A percentile compares a stretch with the other conserved stretches of the same genome.
Conservation (phyloP, 176 grass and related monocot species). For the Sorghum bicolor region DNA sequence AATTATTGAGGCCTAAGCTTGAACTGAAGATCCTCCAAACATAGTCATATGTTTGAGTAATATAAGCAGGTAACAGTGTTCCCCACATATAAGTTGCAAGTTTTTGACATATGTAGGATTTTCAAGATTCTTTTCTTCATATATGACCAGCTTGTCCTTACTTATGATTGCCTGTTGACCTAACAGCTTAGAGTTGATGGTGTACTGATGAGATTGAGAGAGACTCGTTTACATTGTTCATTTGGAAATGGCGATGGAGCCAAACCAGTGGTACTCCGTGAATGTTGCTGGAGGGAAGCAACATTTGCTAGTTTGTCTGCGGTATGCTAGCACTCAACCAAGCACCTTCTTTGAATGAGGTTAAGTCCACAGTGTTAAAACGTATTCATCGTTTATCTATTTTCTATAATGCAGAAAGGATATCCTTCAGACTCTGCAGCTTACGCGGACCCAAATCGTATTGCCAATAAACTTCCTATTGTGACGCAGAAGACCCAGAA, state of each 20-base stretch:
- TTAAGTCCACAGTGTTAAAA: neutral
- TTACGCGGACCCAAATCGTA: slow-evolving; percentile 73
- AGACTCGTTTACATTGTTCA: slow-evolving; percentile 75
- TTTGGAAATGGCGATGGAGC: slow-evolving; percentile 55
- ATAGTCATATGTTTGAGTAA: neutral
- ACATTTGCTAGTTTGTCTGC: slow-evolving; percentile 63
- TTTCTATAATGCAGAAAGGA: slow-evolving; percentile 58
- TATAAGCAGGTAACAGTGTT: neutral
- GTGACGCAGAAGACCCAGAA: slow-evolving; percentile 67
- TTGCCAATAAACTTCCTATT: slow-evolving; percentile 62
- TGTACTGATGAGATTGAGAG: slow-evolving; percentile 83
- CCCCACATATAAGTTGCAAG: neutral
- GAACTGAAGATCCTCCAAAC: neutral
- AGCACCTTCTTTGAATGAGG: neutral
- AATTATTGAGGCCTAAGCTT: neutral
- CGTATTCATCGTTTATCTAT: neutral
- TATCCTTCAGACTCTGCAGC: slow-evolving; percentile 51
- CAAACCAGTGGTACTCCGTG: slow-evolving; percentile 61
- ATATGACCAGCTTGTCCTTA: neutral
- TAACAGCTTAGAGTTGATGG: slow-evolving; percentile 88
- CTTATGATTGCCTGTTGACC: slow-evolving; percentile 6
- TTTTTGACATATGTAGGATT: neutral
- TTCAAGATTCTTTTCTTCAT: neutral
- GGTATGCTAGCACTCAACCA: slow-evolving; percentile 39
- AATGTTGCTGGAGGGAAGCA: slow-evolving; percentile 87